A percentile compares a stretch with the other conserved stretches of the same genome.
phyloP scores from a whole-genome alignment of 2,329 filamentous ascomycete species.

The Zasmidium cellare region DNA sequence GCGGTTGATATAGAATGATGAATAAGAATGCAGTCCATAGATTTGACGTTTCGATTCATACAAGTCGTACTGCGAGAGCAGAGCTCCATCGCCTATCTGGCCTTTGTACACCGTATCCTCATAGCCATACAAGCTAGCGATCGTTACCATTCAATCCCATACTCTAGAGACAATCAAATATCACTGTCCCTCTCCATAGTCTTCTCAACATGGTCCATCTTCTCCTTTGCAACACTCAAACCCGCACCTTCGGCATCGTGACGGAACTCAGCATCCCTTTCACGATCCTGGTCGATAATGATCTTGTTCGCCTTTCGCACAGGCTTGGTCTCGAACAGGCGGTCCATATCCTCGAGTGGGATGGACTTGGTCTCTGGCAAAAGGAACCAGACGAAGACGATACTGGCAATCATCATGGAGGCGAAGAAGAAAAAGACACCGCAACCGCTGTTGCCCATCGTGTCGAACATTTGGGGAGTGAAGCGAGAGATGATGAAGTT shows the following conservation, averaged over 20 bases:
- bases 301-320: conserved; percentile 41
- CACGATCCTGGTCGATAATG: conserved; percentile 40
- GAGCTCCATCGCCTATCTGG: conserved; percentile 13
- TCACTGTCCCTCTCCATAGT: conserved; percentile 23
- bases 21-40: neutral
- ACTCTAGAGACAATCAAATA: conserved; percentile 1
- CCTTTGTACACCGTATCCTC: conserved; percentile 2
- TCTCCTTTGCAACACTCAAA: conserved; percentile 38
- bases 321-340: conserved; percentile 48
- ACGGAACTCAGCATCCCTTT: conserved; percentile 43
- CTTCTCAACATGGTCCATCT: conserved; percentile 33
- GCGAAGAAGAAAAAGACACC: conserved; percentile 50
- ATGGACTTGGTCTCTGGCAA: conserved; percentile 45
- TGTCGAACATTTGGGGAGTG: conserved; percentile 62
- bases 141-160: neutral
- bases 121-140: neutral
- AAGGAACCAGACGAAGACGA: conserved; percentile 49
- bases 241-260: conserved; percentile 41
- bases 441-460: conserved; percentile 41
- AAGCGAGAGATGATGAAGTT: conserved; percentile 70
- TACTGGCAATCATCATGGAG: conserved; percentile 45
- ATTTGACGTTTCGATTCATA: neutral
- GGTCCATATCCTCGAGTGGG: conserved; percentile 49
- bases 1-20: conserved; percentile 16
- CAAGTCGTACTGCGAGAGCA: conserved; percentile 14